Evolutionary conservation across 2,329 filamentous ascomycete species (phyloP), one percentile per base, ranked within the genome.

Genomic region (Clarireedia monteithiana): DNA sequence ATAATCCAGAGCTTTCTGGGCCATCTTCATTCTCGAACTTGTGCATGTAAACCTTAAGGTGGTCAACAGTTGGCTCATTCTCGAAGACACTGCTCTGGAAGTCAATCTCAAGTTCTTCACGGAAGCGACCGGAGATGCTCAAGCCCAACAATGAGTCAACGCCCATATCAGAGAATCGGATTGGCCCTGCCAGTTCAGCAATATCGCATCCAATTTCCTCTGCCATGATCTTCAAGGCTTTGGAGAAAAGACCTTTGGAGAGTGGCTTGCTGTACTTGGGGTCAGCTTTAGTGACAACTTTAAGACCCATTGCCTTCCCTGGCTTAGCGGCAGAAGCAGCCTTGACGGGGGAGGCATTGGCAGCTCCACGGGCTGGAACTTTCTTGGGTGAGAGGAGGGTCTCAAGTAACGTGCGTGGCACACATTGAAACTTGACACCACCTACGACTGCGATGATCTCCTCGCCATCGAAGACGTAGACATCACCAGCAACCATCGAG

Each of bases 71-170:
- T 15, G 57, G 48, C 17, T 57, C 39, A 49, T 60, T 54, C 12
- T 50, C 74, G 59, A 83, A 81, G 0, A 77, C 74, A 47, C 79
- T 73, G 2, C 76, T 77, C 61, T 76, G 71, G 6, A 58, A 77
- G 61, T 76, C 71, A 9, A 83, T 66, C 46, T 80, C 74, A 6
- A 83, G 69, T 23, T 83, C 79, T 59, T 83, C 80, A 7, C 77
- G 77, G 56, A 83, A 76, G 23, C 78, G 73, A 17, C 77, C 78
- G 10, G 74, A 74, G 40, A 83, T 80, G 4, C 77, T 80, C 40
- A 84, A 69, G 1, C 77, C 74, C 68, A 84, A 77, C 17, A 84
- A 72, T 2, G 80, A 83, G 64, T 84, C 81, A n/a, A 83, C 77
- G 20, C 81, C 81, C 2, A 82, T 71, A 59, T 83, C 79, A 3